These are phyloP conservation scores for Colletotrichum sansevieriae DNA, from an alignment of 2,329 filamentous ascomycete species.

Conservation along the genomic window DNA sequence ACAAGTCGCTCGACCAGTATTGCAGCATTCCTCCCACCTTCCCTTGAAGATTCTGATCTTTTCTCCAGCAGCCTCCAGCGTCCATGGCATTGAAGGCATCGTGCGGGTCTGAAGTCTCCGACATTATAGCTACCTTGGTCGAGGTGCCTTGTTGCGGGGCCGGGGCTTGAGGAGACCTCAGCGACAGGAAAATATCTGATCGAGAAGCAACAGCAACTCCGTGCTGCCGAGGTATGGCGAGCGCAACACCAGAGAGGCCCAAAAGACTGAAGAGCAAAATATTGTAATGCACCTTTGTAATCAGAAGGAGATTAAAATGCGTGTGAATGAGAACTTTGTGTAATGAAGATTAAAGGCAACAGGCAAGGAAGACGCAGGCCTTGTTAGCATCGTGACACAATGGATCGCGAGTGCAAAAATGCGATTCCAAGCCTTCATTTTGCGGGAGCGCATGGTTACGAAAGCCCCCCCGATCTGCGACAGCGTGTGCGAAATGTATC, in stretches of 20 bases:
- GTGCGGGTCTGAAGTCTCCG: neutral
- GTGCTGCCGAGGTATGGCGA: neutral
- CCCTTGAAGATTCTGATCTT: slow-evolving; percentile 21
- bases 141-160: neutral
- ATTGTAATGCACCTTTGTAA: neutral
- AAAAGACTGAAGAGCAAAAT: neutral
- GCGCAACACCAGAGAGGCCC: neutral
- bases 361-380: no score
- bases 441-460: no score
- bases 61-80: neutral
- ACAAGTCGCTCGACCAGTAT: neutral
- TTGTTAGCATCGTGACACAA: no score
- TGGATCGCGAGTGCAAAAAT: no score
- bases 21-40: slow-evolving; percentile 2
- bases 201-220: neutral
- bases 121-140: slow-evolving; percentile 1
- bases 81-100: slow-evolving; percentile 3
- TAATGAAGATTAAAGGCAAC: no score
- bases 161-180: neutral
- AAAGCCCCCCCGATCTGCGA: no score
- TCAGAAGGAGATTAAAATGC: neutral
- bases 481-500: no score
- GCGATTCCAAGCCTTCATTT: no score
- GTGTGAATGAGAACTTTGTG: neutral
- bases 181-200: neutral